Base-by-base conservation (phyloP, 805 yeast species). In the Lachancea lanzarotensis region DNA sequence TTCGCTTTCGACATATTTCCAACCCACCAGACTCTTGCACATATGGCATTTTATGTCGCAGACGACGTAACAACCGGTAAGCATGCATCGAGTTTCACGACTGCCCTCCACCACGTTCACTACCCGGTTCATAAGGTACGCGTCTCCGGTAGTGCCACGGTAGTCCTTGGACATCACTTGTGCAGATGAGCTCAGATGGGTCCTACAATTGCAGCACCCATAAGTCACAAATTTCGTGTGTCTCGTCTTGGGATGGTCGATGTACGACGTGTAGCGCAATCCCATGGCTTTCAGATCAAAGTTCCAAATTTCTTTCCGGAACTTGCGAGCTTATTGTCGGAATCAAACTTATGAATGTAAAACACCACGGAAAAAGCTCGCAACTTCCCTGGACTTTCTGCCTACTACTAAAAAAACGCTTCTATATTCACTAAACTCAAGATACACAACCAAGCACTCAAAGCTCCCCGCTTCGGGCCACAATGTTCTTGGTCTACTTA, bases 1-100 rank as follows among this genome's bases (percentile, higher is more conserved):
- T 27, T 68, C 70, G 37, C 82, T 73, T 52, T 67, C 67, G 33
- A 79, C 56, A 53, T 82, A 82, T 48, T 72, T 74, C 88, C 88
- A 82, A 2, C 87, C 88, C 15, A 82, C 64, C 42, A 73, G 62
- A 4, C 62, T 57, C 40, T 66, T 64, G 55, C 88, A 82, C 49
- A 73, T 75, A 37, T 71, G 74, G 54, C 88, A 82, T 31, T 55
- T 54, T 26, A 80, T 70, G 52, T 79, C 82, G 47, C 79, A 72
- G 2, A 82, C 83, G 0, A 67, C 54, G 52, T 79, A 82, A 19
- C 57, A 57, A 0, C 87, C 88, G 0, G 86, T 80, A 25, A 73
- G 65, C 87, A 82, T 81, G 32, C 66, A 57, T 30, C 76, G 63
- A 13, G 62, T 63, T 46, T 67, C 74, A 2, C 60, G 51, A 10